Evolutionary conservation across 192 early-diverging fungal species (phyloP), one percentile per base, ranked within the genome.

Genomic region (Entophlyctis helioformis): DNA sequence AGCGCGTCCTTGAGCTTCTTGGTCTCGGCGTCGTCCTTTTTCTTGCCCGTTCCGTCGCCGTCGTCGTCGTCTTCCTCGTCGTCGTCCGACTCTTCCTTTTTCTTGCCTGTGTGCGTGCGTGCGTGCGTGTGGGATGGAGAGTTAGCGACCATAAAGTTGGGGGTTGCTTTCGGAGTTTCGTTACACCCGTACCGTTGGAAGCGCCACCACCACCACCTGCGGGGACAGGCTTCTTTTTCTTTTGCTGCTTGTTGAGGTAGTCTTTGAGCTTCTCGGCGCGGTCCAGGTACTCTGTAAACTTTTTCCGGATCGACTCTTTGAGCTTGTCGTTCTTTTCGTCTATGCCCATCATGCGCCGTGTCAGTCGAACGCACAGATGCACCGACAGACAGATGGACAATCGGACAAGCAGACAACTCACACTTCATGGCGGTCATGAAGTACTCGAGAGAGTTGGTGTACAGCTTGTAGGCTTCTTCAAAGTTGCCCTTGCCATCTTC

Each of bases 361-460:
- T 31, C 29, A 31, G 29, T 11, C 4, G 29, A 4, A 16, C 38
- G 4, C 21, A 4, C 38, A n/a, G 8, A 44, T 29, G 27, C 24
- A 47, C 6, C 21, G 3, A 13, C 32, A 4, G 9, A 4, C 42
- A 44, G 5, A 16, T 19, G 7, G 5, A 44, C 9, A 4, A 10
- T 4, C 28, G 6, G 35, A 5, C 4, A 10, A 5, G 32, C 22
- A 29, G 20, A 29, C 9, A 42, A 42, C 63, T 57, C 65, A 88
- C 87, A 96, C 78, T 96, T 96, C 51, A 98, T 78, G 7, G 89
- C 94, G 7, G 78, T 80, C 71, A 91, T 66, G 52, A 95, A 98
- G 61, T 87, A 93, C 48, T 98, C 91, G n/a, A 98, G 71, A 1
- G 83, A 74, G 57, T 85, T 84, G 44, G 74, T 71, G 63, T 98